A percentile compares a stretch with the other conserved stretches of the same genome.
Evolutionary conservation across 441 rosid genomes (phyloP).

Genomic region (Pelargonium fulgidum): DNA sequence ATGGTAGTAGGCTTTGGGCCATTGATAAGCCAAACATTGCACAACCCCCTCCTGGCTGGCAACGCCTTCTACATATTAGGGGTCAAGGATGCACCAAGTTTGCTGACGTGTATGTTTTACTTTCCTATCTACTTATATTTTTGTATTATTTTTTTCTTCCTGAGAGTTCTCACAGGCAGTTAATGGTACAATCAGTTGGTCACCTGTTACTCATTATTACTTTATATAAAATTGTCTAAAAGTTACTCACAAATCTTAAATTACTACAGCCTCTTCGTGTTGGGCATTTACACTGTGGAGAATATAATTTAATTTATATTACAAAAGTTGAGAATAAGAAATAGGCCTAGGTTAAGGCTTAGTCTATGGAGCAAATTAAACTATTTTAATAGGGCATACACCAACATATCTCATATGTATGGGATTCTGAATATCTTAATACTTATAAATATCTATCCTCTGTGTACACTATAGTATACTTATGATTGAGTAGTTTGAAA

Average conservation of each 20-base stretch:
- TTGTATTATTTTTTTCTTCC: background rate
- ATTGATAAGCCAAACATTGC: slow-evolving; percentile 87
- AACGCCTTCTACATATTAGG: slow-evolving; percentile 65
- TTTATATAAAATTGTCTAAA: background rate
- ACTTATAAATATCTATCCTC: background rate
- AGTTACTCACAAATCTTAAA: background rate
- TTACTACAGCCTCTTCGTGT: background rate
- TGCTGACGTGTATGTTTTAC: slow-evolving; percentile 75
- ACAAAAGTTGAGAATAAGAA: too few relatives aligned
- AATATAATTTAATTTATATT: too few relatives aligned
- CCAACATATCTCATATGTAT: too few relatives aligned
- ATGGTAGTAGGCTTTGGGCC: slow-evolving; percentile 88
- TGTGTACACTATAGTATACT: background rate
- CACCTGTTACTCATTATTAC: background rate
- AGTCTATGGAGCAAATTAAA: too few relatives aligned
- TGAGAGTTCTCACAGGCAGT: background rate
- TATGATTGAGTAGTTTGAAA: background rate
- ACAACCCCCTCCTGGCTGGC: slow-evolving; percentile 89
- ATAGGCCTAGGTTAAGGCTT: too few relatives aligned
- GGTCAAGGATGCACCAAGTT: slow-evolving; percentile 83
- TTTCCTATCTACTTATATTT: background rate
- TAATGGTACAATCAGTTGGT: background rate
- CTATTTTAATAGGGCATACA: too few relatives aligned
- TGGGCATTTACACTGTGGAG: background rate
- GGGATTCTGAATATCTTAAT: too few relatives aligned